These are phyloP conservation scores for Vinca minor DNA, from an alignment of 257 asterid genomes.

Conservation along the genomic window DNA sequence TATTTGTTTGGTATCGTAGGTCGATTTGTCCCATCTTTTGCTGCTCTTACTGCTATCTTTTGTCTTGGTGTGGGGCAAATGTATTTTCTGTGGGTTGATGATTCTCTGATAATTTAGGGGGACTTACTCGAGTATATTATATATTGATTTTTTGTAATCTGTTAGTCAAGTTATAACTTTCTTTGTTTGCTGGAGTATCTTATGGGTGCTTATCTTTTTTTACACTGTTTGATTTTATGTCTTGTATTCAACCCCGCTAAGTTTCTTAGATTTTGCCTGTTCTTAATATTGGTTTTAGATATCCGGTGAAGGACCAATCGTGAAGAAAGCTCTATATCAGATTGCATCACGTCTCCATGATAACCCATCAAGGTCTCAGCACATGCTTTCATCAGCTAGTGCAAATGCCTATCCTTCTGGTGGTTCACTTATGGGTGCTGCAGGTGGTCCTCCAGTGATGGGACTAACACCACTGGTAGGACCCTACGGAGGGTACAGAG, in stretches of 20 bases:
- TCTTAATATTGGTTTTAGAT: slow-evolving; percentile 42
- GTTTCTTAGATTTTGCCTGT: not conserved
- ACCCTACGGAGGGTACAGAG: slow-evolving; percentile 75
- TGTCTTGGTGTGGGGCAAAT: not conserved
- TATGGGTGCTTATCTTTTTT: not conserved
- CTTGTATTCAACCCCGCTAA: not conserved
- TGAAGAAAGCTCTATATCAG: slow-evolving; percentile 74
- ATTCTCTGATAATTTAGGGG: not conserved
- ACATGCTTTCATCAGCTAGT: slow-evolving; percentile 61
- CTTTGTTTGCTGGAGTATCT: too few species aligned
- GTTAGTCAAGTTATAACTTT: not conserved
- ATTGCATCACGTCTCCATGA: slow-evolving; percentile 75
- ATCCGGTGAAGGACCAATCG: slow-evolving; percentile 68
- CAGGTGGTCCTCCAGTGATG: slow-evolving; percentile 59
- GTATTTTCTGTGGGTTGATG: too few species aligned
- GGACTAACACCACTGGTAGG: slow-evolving; percentile 70
- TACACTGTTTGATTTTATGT: not conserved
- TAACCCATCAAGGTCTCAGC: slow-evolving; percentile 91
- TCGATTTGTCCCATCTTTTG: not conserved
- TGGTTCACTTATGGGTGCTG: slow-evolving; percentile 57
- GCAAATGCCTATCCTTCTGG: slow-evolving; percentile 52
- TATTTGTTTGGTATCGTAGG: not conserved
- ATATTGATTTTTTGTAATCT: not conserved
- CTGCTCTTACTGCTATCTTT: not conserved
- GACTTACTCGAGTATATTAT: not conserved